These are phyloP conservation scores for Polychaeton citri DNA, from an alignment of 2,329 filamentous ascomycete species.

Conservation along the genomic window DNA sequence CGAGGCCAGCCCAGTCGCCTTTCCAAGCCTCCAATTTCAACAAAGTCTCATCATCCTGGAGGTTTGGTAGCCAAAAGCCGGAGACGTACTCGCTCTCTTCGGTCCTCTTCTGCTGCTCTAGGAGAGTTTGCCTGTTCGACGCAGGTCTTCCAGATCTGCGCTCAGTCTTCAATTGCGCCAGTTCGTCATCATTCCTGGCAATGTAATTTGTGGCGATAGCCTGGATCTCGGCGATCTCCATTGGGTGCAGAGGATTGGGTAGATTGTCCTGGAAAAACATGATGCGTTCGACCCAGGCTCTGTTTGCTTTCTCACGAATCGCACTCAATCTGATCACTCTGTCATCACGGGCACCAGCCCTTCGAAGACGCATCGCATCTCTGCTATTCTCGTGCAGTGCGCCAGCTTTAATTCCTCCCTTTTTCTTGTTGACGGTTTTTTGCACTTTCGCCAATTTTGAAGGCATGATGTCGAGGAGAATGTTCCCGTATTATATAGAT, in stretches of 20 bases:
- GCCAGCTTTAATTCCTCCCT: conserved; percentile 59
- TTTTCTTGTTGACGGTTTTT: conserved; percentile 88
- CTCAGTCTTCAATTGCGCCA: conserved; percentile 50
- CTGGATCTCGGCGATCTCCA: conserved; percentile 46
- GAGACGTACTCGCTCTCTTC: conserved; percentile 70
- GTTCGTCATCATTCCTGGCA: conserved; percentile 58
- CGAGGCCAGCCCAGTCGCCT: conserved; percentile 69
- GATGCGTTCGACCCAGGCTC: conserved; percentile 47
- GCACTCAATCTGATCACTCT: conserved; percentile 60
- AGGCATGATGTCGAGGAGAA: conserved; percentile 58
- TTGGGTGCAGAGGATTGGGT: conserved; percentile 25
- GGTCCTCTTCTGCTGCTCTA: conserved; percentile 55
- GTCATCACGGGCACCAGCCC: conserved; percentile 68
- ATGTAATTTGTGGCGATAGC: conserved; percentile 31
- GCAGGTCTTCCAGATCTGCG: conserved; percentile 69
- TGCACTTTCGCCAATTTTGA: conserved; percentile 64
- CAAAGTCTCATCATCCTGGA: conserved; percentile 54
- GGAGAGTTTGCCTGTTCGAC: conserved; percentile 60
- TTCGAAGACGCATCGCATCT: conserved; percentile 68
- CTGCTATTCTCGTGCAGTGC: conserved; percentile 78
- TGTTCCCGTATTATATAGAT: too few relatives aligned
- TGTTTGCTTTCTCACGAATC: conserved; percentile 60
- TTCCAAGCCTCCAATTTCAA: conserved; percentile 61
- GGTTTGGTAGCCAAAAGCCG: conserved; percentile 78
- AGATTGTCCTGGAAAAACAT: conserved; percentile 50